Base-by-base conservation (phyloP, 2,329 filamentous ascomycete species). In the Mycosphaerella sp. region DNA sequence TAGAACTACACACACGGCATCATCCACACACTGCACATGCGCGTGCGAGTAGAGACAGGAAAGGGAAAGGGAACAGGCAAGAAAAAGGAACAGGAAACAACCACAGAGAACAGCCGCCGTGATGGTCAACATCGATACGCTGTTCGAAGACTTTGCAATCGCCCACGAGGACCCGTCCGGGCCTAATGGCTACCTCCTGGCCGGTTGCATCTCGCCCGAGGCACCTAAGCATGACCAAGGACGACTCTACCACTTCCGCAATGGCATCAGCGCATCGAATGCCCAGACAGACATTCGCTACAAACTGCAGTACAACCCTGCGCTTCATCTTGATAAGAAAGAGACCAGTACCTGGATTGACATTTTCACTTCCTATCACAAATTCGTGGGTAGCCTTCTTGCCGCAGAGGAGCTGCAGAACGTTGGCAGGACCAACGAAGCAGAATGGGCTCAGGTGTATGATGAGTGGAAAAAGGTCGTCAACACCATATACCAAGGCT, bases 391-490 rank as follows among this genome's bases (percentile, higher is more conserved):
- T 28, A 84, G 87, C 61, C 79, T 96, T 25, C 70, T 93, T 46
- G 79, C 79, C 12, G 79, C 80, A 9, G 79, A 86, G 52, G 79
- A 82, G 53, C 71, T 75, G 14, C 56, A 69, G 21, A 75, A 75
- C 55, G 66, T 70, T 49, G 70, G 70, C 46, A 70, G 66, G 49
- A 48, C 45, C 32, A 63, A 62, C 14, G 68, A 72, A 39, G 75
- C 80, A n/a, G 81, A 86, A 52, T 95, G 87, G 84, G 78, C 79
- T n/a, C 85, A 80, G 49, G 86, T 90, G 0, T 98, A 95, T 65
- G 85, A 89, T 55, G 74, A 83, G 9, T 97, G 93, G 90, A 94
- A 88, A 65, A 87, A 95, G 36, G 66, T 97, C 55, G 81, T 86
- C 41, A 86, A 85, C 56, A 75, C 77, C 42, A 75, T 97, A 35